phyloP scores from a whole-genome alignment of 345 rosid genomes.

The Pugionium dolabratum region DNA sequence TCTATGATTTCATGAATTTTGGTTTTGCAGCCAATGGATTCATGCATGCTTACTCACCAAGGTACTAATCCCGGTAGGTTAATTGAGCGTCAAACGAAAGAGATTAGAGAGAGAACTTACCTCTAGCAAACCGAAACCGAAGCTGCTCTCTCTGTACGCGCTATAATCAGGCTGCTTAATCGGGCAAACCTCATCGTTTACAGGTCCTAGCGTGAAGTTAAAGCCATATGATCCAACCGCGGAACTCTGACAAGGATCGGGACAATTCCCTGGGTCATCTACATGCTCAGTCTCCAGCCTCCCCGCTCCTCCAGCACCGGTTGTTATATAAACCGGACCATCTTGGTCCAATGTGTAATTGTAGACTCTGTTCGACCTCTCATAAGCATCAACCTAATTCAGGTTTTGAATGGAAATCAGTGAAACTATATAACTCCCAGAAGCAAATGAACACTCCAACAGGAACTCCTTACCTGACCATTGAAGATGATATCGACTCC shows the following conservation, averaged over 20 bases:
- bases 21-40: conserved; percentile 6
- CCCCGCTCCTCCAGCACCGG: conserved; percentile 85
- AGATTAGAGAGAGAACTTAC: conserved; percentile 43
- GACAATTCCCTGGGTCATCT: conserved; percentile 88
- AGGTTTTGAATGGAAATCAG: neutral
- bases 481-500: conserved; percentile 76
- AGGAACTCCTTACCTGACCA: conserved; percentile 60
- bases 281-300: conserved; percentile 63
- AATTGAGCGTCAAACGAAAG: conserved; percentile 15
- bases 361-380: conserved; percentile 88
- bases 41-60: conserved; percentile 2
- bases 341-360: conserved; percentile 80
- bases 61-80: conserved; percentile 4
- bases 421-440: neutral
- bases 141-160: conserved; percentile 90
- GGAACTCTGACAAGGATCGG: conserved; percentile 45
- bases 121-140: conserved; percentile 87
- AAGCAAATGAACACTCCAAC: conserved; percentile 2
- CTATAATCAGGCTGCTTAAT: conserved; percentile 81
- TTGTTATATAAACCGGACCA: conserved; percentile 71
- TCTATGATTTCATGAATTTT: neutral
- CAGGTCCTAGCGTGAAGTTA: conserved; percentile 70
- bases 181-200: conserved; percentile 65
- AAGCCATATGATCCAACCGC: conserved; percentile 56
- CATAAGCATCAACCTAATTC: conserved; percentile 88